Evolutionary conservation across 2,329 filamentous ascomycete genomes (phyloP).

Genomic region (Calonectria pseudoreteaudii): DNA sequence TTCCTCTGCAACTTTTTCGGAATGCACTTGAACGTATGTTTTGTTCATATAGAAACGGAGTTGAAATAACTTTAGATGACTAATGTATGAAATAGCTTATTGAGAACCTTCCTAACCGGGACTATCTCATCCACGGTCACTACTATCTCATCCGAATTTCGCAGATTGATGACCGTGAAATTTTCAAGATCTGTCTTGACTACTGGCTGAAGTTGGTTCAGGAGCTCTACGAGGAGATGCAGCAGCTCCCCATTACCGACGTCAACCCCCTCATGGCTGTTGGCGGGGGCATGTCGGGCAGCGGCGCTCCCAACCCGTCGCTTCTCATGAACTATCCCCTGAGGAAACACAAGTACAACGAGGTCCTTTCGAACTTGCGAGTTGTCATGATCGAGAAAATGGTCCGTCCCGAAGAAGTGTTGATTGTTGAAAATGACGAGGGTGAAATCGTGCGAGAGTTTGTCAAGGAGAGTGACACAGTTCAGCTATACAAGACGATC

Average conservation of each 20-base stretch:
- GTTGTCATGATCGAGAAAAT: constrained; percentile 99
- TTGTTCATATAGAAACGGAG: constrained; percentile 22
- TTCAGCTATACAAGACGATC: constrained; percentile 99
- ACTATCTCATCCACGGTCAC: constrained; percentile 95
- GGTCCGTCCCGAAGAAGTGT: constrained; percentile 96
- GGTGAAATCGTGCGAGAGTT: constrained; percentile 99
- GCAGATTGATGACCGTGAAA: constrained; percentile 97
- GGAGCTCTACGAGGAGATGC: constrained; percentile 99
- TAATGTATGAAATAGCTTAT: constrained; percentile 72
- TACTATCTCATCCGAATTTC: constrained; percentile 99
- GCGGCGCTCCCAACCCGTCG: constrained; percentile 85
- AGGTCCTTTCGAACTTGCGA: constrained; percentile 92
- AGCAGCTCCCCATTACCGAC: constrained; percentile 92
- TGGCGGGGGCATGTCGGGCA: constrained; percentile 77
- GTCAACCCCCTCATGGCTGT: constrained; percentile 90
- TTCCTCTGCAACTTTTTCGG: constrained; percentile 98
- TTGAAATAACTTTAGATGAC: constrained; percentile 21
- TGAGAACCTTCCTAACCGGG: constrained; percentile 93
- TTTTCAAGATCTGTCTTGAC: constrained; percentile 99
- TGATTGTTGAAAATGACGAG: constrained; percentile 99
- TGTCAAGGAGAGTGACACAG: constrained; percentile 98
- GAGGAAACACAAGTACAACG: constrained; percentile 97
- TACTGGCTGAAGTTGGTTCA: constrained; percentile 99
- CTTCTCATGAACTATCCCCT: constrained; percentile 92
- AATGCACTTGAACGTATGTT: constrained; percentile 83